Evolutionary conservation across 768 basidiomycete species (phyloP).

Genomic region (Podaxis sp.): DNA sequence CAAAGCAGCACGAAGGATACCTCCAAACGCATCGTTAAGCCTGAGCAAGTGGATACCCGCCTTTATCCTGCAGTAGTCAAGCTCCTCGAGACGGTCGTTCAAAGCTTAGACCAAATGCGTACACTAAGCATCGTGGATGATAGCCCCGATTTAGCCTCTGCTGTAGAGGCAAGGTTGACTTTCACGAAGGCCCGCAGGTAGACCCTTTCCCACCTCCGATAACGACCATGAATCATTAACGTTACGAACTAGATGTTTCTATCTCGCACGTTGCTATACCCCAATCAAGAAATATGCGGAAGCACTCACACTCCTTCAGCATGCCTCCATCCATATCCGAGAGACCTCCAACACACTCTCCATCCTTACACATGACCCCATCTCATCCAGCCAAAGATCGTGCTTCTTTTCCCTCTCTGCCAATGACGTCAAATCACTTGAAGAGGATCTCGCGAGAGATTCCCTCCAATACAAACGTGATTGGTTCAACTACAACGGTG

Average conservation of each 20-base stretch:
- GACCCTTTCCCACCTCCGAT: slow-evolving; percentile 12
- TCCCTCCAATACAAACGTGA: slow-evolving; percentile 56
- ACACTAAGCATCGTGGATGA: slow-evolving; percentile 83
- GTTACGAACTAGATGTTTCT: slow-evolving; percentile 49
- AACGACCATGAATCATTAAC: background rate
- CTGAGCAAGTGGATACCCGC: slow-evolving; percentile 58
- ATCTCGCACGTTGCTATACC: slow-evolving; percentile 73
- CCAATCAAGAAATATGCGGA: slow-evolving; percentile 69
- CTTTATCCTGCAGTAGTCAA: slow-evolving; percentile 88
- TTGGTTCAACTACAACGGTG: slow-evolving; percentile 80
- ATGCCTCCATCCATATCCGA: slow-evolving; percentile 68
- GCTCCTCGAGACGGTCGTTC: slow-evolving; percentile 78
- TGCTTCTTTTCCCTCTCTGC: slow-evolving; percentile 52
- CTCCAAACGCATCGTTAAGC: slow-evolving; percentile 17
- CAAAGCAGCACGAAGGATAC: slow-evolving; percentile 27
- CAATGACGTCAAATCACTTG: slow-evolving; percentile 45
- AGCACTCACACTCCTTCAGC: slow-evolving; percentile 65
- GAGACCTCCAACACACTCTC: slow-evolving; percentile 54
- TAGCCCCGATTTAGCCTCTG: slow-evolving; percentile 75
- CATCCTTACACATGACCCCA: slow-evolving; percentile 34
- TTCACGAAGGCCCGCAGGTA: slow-evolving; percentile 76
- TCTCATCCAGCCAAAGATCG: background rate
- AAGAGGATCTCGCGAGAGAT: slow-evolving; percentile 42
- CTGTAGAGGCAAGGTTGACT: slow-evolving; percentile 70
- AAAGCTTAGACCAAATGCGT: slow-evolving; percentile 82